phyloP scores from a whole-genome alignment of 2,329 filamentous ascomycete genomes.

The Apiospora arundinis region DNA sequence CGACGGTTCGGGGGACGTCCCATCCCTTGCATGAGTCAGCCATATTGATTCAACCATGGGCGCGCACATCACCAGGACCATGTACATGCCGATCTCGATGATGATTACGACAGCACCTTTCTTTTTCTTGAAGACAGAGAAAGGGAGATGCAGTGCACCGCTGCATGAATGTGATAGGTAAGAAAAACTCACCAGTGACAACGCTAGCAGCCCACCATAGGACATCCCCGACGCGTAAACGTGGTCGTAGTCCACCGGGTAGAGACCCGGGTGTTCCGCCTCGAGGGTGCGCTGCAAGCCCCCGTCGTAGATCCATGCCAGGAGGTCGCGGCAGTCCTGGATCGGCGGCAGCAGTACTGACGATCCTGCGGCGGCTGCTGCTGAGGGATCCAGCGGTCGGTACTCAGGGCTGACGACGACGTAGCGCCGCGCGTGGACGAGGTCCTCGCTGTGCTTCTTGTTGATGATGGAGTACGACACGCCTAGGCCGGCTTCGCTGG shows the following conservation, averaged over 20 bases:
- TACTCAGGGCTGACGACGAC: slow-evolving; percentile 45
- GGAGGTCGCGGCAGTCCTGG: slow-evolving; percentile 35
- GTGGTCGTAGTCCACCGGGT: slow-evolving; percentile 34
- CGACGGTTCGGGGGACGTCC: slow-evolving; percentile 40
- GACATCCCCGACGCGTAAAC: slow-evolving; percentile 45
- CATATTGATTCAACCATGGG: too few species aligned
- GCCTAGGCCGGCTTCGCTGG: slow-evolving; percentile 52
- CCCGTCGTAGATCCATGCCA: slow-evolving; percentile 43
- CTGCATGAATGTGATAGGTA: too few species aligned
- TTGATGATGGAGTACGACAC: slow-evolving; percentile 47
- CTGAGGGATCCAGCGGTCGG: slow-evolving; percentile 21
- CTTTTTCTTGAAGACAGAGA: too few species aligned
- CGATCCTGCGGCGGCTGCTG: slow-evolving; percentile 20
- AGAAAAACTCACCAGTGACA: slow-evolving; percentile 38
- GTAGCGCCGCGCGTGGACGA: slow-evolving; percentile 42
- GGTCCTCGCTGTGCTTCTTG: slow-evolving; percentile 45
- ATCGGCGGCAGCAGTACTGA: slow-evolving; percentile 20
- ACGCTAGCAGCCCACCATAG: slow-evolving; percentile 42
- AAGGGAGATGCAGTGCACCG: too few species aligned
- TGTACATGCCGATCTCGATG: neutral
- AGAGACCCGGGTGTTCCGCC: slow-evolving; percentile 23
- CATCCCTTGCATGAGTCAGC: slow-evolving; percentile 38
- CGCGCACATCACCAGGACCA: too few species aligned
- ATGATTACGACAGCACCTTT: too few species aligned
- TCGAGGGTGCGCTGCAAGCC: slow-evolving; percentile 34